Conservation (phyloP, 257 asterid genomes). For the Solanum neorickii region DNA sequence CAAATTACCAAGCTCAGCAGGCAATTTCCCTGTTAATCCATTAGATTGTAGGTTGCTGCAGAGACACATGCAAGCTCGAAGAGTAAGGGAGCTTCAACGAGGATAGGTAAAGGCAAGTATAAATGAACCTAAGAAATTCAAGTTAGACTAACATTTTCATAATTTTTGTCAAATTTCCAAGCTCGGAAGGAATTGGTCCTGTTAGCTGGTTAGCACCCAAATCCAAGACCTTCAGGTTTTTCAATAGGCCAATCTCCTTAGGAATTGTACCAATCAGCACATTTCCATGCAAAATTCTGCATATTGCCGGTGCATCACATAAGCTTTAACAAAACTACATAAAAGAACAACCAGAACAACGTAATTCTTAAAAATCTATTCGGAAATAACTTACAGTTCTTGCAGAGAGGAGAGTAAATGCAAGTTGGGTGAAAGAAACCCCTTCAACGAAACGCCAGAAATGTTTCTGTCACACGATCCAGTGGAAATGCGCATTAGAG, state of each 20-base stretch:
- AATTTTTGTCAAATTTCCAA: constrained; percentile 56
- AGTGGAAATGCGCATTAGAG: neutral
- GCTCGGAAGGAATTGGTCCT: constrained; percentile 78
- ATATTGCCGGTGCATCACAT: neutral
- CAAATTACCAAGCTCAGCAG: constrained; percentile 68
- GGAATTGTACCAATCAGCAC: constrained; percentile 74
- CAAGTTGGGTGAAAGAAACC: constrained; percentile 72
- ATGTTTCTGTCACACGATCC: constrained; percentile 54
- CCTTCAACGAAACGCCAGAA: constrained; percentile 70
- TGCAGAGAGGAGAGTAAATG: constrained; percentile 46
- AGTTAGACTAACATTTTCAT: constrained; percentile 50
- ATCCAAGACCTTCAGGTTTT: constrained; percentile 62
- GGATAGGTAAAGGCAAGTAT: neutral
- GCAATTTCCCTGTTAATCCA: constrained; percentile 77
- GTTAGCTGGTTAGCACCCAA: constrained; percentile 71
- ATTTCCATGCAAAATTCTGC: constrained; percentile 73
- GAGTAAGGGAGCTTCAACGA: neutral
- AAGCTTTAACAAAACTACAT: neutral
- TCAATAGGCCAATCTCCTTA: constrained; percentile 69
- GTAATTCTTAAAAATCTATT: neutral
- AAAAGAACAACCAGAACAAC: neutral
- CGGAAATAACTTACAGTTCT: constrained; percentile 53
- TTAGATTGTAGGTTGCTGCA: constrained; percentile 80
- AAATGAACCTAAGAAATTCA: neutral
- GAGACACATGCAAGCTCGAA: neutral